Conservation (phyloP, 1,284 basidiomycete genomes). For the Trichosporon coremiiforme region DNA sequence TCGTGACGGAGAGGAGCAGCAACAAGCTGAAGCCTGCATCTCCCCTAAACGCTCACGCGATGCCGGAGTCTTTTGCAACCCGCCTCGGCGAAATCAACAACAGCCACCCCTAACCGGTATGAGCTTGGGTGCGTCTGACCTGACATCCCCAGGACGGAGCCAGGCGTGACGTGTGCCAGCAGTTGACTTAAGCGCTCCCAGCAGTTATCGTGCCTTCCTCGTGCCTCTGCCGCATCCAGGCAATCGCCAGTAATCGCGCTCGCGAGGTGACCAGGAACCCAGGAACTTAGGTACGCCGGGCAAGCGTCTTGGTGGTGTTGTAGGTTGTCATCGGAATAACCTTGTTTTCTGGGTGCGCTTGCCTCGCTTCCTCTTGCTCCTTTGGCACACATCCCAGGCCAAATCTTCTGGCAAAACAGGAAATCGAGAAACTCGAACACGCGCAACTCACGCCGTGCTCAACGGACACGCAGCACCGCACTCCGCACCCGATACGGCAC, state of each 20-base stretch:
- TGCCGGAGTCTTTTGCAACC: not conserved
- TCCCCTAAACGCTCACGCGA: not conserved
- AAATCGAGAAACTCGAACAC: not conserved
- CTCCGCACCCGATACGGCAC: too few species aligned
- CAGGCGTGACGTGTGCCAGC: slow-evolving; percentile 7
- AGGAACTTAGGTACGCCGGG: slow-evolving; percentile 16
- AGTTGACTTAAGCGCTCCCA: too few species aligned
- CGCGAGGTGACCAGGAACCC: not conserved
- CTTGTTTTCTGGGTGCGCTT: not conserved
- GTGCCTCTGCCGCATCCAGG: slow-evolving; percentile 3
- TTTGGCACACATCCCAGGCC: not conserved
- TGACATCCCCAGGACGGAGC: not conserved
- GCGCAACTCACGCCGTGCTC: slow-evolving; percentile 4
- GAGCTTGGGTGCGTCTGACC: not conserved
- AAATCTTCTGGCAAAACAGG: not conserved
- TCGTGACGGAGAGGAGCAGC: too few species aligned
- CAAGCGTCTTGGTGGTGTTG: not conserved
- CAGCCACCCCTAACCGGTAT: slow-evolving; percentile 2
- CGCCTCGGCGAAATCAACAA: not conserved
- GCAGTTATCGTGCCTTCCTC: not conserved
- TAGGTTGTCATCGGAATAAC: slow-evolving; percentile 13
- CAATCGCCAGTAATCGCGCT: not conserved
- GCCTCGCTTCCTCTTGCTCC: not conserved
- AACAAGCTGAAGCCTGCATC: too few species aligned
- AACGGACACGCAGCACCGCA: too few species aligned